phyloP scores from a whole-genome alignment of 1,284 basidiomycete species.

The Cutaneotrichosporon dermatis region DNA sequence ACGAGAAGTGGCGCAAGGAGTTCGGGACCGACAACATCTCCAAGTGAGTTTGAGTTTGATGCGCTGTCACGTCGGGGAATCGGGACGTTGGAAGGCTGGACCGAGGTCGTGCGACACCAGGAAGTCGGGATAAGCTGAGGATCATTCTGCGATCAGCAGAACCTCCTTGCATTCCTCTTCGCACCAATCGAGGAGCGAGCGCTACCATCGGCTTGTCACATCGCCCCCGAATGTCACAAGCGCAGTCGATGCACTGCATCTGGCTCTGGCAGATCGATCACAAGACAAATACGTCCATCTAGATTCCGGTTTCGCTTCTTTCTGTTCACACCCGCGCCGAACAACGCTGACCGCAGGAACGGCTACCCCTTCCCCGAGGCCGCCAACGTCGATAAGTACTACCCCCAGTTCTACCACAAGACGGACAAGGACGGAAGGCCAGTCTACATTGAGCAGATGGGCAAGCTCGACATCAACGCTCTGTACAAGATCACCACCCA shows the following conservation, averaged over 20 bases:
- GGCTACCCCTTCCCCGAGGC: conserved; percentile 84
- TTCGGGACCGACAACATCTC: conserved; percentile 84
- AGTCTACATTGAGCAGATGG: conserved; percentile 89
- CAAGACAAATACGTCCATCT: too few species aligned
- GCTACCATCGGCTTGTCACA: too few species aligned
- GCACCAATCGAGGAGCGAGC: too few species aligned
- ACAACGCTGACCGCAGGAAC: conserved; percentile 53
- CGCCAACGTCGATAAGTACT: conserved; percentile 78
- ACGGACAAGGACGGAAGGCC: conserved; percentile 94
- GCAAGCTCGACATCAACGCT: conserved; percentile 79
- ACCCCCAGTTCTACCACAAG: conserved; percentile 96
- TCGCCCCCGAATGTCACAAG: too few species aligned
- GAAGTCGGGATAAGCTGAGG: too few species aligned
- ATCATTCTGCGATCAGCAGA: too few species aligned
- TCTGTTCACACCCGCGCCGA: not conserved
- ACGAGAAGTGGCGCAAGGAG: conserved; percentile 87
- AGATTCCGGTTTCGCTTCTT: too few species aligned
- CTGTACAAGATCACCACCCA: conserved; percentile 76
- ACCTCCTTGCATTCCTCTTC: too few species aligned
- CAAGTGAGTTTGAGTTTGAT: conserved; percentile 55
- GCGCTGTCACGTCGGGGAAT: not conserved
- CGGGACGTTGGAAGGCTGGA: not conserved
- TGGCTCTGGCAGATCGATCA: too few species aligned
- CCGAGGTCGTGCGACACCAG: too few species aligned
- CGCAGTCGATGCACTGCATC: too few species aligned